Base-by-base conservation (phyloP, 129 eudicot species). In the Flaveria sonorensis region DNA sequence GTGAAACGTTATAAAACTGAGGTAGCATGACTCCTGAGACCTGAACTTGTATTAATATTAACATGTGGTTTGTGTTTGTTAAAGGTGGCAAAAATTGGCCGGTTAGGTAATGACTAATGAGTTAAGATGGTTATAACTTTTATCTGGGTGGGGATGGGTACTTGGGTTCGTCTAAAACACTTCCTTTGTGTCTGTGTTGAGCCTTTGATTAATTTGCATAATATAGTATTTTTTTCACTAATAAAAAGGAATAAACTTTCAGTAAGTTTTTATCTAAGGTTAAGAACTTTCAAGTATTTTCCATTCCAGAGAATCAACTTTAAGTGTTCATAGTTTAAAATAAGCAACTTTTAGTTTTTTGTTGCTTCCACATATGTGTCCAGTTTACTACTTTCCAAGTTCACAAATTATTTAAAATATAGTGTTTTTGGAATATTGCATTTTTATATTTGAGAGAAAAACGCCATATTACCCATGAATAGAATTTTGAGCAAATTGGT, bases 1-100 rank as follows among this genome's bases (percentile, higher is more conserved):
- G 84, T 93, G 39, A 85, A 90, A 72, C 81, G 86, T 21, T 93
- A 93, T 79, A 86, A 85, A 43, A 80, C 85, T 51, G 98, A 93
- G 98, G 98, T 92, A 85, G 20, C 53, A 10, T n/a, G 67, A 64
- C 78, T 68, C 50, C 50, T 45, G 11, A 40, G 28, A 36, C 14
- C 18, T 40, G 14, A 52, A 42, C 15, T 73, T 26, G 51, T 23
- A 70, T 70, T 3, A 59, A 14, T 24, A 28, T 59, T 4, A 48
- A 45, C 16, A 10, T 23, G 21, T 30, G 7, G 69, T 28, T 55
- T 47, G 55, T 71, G 21, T 40, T 67, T 19, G 18, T 67, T 15
- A 74, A 10, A 15, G 7, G 10, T 57, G 36, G 53, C 26, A 36
- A 19, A 18, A 19, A 5, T 1, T n/a, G 55, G 39, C 3, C 1